Percentiles rank a stretch among this genome's conserved stretches.
Evolutionary conservation across 331 rosid species (phyloP).

Genomic region (Arachis monticola): DNA sequence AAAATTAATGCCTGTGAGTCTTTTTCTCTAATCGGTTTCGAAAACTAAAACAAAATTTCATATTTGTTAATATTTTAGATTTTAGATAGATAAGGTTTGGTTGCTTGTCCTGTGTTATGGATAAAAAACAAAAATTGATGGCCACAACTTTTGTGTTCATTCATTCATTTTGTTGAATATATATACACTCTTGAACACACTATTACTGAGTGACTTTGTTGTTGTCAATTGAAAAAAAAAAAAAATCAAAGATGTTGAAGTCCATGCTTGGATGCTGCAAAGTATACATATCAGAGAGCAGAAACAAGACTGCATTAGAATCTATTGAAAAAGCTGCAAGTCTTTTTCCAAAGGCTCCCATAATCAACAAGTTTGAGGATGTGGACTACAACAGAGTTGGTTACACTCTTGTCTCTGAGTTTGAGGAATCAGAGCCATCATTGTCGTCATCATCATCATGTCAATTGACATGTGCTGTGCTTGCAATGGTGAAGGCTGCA

Average conservation of each 20-base stretch:
- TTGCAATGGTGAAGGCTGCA: conserved; percentile 80
- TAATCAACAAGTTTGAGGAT: conserved; percentile 80
- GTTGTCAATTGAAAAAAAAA: conserved; percentile 16
- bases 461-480: conserved; percentile 60
- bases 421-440: conserved; percentile 44
- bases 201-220: background rate
- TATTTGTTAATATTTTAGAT: background rate
- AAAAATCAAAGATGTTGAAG: conserved; percentile 55
- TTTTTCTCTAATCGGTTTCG: too few species aligned
- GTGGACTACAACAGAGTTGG: conserved; percentile 86
- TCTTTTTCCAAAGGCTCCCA: conserved; percentile 60
- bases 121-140: conserved; percentile 17
- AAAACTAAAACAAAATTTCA: background rate
- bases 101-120: conserved; percentile 42
- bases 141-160: conserved; percentile 11
- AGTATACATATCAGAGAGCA: conserved; percentile 84
- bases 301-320: conserved; percentile 70
- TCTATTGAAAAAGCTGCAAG: conserved; percentile 72
- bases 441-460: conserved; percentile 43
- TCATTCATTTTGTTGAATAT: conserved; percentile 22
- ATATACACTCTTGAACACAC: background rate
- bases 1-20: too few species aligned
- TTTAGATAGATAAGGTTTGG: conserved; percentile 38
- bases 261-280: conserved; percentile 86
- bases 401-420: conserved; percentile 76